Evolutionary conservation across 2,329 filamentous ascomycete genomes (phyloP).

Genomic region (Fusarium brevicatenulatum): DNA sequence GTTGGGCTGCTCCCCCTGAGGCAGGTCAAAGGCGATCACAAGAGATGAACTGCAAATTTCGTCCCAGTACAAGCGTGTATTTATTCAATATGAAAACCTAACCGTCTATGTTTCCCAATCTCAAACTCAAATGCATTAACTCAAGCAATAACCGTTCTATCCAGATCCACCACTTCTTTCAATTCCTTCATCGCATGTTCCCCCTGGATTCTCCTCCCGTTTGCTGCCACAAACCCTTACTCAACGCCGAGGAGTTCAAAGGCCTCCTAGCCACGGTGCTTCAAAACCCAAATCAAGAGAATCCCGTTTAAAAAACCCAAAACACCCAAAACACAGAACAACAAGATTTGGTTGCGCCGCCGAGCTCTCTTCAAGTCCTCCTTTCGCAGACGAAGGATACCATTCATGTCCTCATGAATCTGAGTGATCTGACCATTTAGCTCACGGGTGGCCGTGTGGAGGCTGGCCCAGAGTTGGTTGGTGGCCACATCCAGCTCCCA

Average conservation of each 20-base stretch:
- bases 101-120: not conserved
- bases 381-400: not conserved
- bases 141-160: not conserved
- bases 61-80: not conserved
- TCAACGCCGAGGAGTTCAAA: too few species aligned
- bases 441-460: not conserved
- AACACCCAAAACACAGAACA: not conserved
- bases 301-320: too few species aligned
- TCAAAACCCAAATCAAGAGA: not conserved
- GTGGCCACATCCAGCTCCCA: not conserved
- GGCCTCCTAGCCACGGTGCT: too few species aligned
- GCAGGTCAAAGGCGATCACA: not conserved
- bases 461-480: not conserved
- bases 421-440: fast-evolving
- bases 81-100: not conserved
- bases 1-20: not conserved
- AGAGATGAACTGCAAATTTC: fast-evolving
- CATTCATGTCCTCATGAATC: fast-evolving
- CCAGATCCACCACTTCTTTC: too few species aligned
- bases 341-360: not conserved
- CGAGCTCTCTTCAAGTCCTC: not conserved
- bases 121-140: not conserved
- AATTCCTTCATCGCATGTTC: not conserved
- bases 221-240: not conserved
- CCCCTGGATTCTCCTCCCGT: not conserved